Evolutionary conservation across 2,329 filamentous ascomycete genomes (phyloP), one percentile per base, ranked within the genome.

Genomic region (Colletotrichum neosansevieriae): DNA sequence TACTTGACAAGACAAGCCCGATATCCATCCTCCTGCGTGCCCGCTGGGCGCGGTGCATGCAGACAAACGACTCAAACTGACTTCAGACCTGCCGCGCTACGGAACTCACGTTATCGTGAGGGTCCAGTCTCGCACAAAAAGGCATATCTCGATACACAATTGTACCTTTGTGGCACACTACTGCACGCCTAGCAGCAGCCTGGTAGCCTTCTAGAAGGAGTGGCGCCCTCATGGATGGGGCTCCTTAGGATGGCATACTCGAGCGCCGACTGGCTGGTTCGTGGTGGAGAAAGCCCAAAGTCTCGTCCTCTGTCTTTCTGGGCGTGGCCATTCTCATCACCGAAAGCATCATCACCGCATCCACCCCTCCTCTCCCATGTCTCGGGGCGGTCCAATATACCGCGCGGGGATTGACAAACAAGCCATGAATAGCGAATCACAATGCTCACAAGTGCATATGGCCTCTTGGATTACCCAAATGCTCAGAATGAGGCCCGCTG

Each of bases 401-500:
- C 34, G 32, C 32, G 54, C 13, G 40, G 29, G 32, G 13, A 40
- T 12, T 29, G 24, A 19, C 13, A 58, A 21, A 17, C 38, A 45
- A 9, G 11, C 38, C 32, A 17, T 36, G 11, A 21, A 34, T 21
- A 24, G 42, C 42, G 29, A 19, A 63, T 58, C 58, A 58, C 60
- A 44, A 44, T 15, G 64, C 59, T 60, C 64, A 67, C 45, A 40
- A 12, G 47, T n/a, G 17, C 58, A 29, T 50, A 57, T 34, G 24
- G 59, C 50, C 45, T 64, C 36, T 53, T 38, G 12, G 13, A 19
- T 6, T 13, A 64, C 24, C 36, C 38, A 24, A 38, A n/a, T 40
- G 56, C 49, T 53, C 61, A 68, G 54, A 68, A 65, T 68, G 65
- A 68, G 65, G 61, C 65, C 65, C 61, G 61, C 65, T 59, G 65